Evolutionary conservation across 1,284 basidiomycete genomes (phyloP).

Genomic region (Cutaneotrichosporon curvatum): DNA sequence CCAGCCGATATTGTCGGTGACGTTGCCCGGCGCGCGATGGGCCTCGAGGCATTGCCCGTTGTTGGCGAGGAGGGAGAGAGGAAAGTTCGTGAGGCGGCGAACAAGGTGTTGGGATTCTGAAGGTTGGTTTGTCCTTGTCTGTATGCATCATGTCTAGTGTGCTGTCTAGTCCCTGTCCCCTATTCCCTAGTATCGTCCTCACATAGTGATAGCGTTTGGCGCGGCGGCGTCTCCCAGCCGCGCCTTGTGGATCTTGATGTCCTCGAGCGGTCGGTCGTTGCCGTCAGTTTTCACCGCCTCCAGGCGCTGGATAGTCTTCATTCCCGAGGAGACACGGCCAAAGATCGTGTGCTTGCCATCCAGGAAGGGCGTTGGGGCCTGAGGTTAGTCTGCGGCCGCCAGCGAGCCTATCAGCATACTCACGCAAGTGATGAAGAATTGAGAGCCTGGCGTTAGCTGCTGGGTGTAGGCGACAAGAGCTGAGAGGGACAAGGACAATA

Average conservation of each 20-base stretch:
- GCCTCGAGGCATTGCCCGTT: constrained; percentile 30
- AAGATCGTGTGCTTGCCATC: constrained; percentile 96
- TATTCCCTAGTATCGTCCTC: background rate
- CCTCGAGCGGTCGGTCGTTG: constrained; percentile 45
- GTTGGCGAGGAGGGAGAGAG: constrained; percentile 15
- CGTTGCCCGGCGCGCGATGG: constrained; percentile 48
- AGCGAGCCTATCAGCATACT: constrained; percentile 7
- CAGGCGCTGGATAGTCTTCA: constrained; percentile 66
- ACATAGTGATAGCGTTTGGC: constrained; percentile 8
- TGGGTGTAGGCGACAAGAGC: background rate
- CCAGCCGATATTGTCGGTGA: constrained; percentile 48
- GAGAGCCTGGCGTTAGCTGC: constrained; percentile 60
- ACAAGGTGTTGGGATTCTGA: constrained; percentile 12
- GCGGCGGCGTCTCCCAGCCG: constrained; percentile 34
- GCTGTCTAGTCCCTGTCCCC: background rate
- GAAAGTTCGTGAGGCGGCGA: constrained; percentile 15
- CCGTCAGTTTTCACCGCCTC: constrained; percentile 45
- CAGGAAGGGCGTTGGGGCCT: constrained; percentile 77
- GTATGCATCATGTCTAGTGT: background rate
- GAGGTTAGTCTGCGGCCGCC: background rate
- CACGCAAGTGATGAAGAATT: constrained; percentile 80
- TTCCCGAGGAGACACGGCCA: constrained; percentile 73
- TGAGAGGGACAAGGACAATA: no score
- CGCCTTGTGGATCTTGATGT: constrained; percentile 47
- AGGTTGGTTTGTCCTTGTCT: background rate